phyloP scores from a whole-genome alignment of 2,329 filamentous ascomycete species.

The Pseudocercospora fuligena region DNA sequence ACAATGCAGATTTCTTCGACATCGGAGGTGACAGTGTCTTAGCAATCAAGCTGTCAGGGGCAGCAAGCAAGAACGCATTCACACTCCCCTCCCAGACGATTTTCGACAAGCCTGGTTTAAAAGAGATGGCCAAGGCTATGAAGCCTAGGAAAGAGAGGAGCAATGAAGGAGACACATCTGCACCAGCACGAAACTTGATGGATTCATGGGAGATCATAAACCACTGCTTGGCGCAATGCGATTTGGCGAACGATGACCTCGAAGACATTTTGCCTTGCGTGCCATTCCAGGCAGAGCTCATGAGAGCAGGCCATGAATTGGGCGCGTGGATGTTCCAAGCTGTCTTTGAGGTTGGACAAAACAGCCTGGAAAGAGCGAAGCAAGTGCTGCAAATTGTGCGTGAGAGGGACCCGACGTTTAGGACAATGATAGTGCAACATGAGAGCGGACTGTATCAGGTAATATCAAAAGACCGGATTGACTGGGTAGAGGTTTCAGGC shows the following conservation, averaged over 20 bases:
- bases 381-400: background rate
- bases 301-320: background rate
- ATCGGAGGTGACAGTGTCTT: background rate
- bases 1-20: background rate
- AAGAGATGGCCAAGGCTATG: background rate
- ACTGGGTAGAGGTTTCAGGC: background rate
- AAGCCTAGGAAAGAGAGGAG: background rate
- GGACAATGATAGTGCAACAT: background rate
- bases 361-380: background rate
- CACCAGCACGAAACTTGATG: background rate
- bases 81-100: background rate
- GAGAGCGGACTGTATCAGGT: background rate
- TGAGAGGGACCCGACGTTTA: background rate
- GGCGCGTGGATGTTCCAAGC: slow-evolving; percentile 1
- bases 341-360: background rate
- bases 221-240: slow-evolving; percentile 1
- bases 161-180: background rate
- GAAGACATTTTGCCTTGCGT: background rate
- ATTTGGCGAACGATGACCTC: background rate
- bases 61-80: background rate
- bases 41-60: background rate
- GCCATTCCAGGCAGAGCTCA: background rate
- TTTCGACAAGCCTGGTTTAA: background rate
- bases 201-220: slow-evolving; percentile 1
- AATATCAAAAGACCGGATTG: background rate